phyloP scores from a whole-genome alignment of 345 rosid species.

The Erodium maritimum region DNA sequence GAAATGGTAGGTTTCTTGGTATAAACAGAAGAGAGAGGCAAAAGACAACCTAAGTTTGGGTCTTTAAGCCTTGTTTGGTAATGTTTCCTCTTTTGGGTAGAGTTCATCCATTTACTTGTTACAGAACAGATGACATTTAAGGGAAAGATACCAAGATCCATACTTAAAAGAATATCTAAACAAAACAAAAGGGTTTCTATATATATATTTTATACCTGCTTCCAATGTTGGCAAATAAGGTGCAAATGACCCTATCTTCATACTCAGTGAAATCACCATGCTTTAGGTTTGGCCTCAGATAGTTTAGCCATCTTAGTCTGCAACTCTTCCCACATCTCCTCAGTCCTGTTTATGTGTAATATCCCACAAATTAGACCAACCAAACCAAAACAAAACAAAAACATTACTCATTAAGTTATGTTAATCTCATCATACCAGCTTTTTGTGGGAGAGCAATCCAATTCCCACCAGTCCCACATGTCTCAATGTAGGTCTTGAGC shows the following conservation, averaged over 20 bases:
- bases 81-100: slow-evolving; percentile 10
- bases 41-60: not conserved
- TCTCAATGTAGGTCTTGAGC: slow-evolving; percentile 74
- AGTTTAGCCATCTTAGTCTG: slow-evolving; percentile 91
- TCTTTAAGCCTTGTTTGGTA: not conserved
- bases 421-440: slow-evolving; percentile 43
- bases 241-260: slow-evolving; percentile 69
- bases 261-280: slow-evolving; percentile 89
- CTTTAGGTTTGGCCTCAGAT: slow-evolving; percentile 84
- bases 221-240: slow-evolving; percentile 71
- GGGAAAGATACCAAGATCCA: too few relatives aligned
- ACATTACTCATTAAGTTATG: too few relatives aligned
- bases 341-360: slow-evolving; percentile 42
- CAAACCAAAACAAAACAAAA: too few relatives aligned
- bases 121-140: too few relatives aligned
- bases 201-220: slow-evolving; percentile 46
- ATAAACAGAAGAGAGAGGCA: too few relatives aligned
- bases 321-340: slow-evolving; percentile 98
- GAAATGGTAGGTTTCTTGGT: slow-evolving; percentile 2
- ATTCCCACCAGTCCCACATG: slow-evolving; percentile 77
- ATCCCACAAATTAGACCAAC: too few relatives aligned
- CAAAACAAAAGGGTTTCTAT: too few relatives aligned
- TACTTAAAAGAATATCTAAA: too few relatives aligned
- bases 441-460: slow-evolving; percentile 93
- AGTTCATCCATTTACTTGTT: not conserved